Evolutionary conservation across 2,329 filamentous ascomycete genomes (phyloP).

Genomic region (Chalaropsis ovoidea): DNA sequence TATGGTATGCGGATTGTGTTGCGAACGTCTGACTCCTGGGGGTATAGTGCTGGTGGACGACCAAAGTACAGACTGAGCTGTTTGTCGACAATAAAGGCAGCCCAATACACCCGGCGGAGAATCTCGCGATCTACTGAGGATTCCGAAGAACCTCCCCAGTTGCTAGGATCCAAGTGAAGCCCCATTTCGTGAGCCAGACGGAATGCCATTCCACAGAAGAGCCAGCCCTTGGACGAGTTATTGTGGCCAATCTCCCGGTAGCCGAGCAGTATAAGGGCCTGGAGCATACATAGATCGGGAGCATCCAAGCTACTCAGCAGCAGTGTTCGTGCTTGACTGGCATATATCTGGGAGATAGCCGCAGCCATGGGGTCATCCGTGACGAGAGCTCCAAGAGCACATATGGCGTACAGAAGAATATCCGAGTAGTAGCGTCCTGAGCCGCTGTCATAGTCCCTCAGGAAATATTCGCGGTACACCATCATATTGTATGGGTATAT

Average conservation of each 20-base stretch:
- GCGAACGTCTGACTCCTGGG: conserved; percentile 41
- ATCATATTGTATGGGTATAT: conserved; percentile 43
- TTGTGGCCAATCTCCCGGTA: conserved; percentile 41
- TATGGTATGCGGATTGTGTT: conserved; percentile 42
- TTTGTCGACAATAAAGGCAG: conserved; percentile 42
- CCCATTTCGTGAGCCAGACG: conserved; percentile 44
- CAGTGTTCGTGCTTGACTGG: conserved; percentile 38
- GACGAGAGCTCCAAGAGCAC: conserved; percentile 41
- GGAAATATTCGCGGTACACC: conserved; percentile 42
- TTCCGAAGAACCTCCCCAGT: conserved; percentile 38
- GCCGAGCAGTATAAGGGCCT: conserved; percentile 38
- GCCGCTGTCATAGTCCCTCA: conserved; percentile 41
- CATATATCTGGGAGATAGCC: conserved; percentile 37
- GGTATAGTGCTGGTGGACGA: conserved; percentile 41
- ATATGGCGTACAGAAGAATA: conserved; percentile 40
- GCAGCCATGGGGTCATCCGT: conserved; percentile 33
- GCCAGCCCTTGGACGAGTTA: conserved; percentile 42
- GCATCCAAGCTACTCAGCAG: conserved; percentile 38
- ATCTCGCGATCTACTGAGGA: conserved; percentile 39
- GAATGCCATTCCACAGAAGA: conserved; percentile 45
- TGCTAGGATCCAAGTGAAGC: conserved; percentile 42
- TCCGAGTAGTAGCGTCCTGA: conserved; percentile 42
- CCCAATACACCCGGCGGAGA: conserved; percentile 42
- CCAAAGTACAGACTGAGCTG: conserved; percentile 44
- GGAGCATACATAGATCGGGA: conserved; percentile 40